Percentiles rank a stretch among this genome's conserved stretches.
Conservation (phyloP, 768 basidiomycete genomes). For the Boletus barrowsii region DNA sequence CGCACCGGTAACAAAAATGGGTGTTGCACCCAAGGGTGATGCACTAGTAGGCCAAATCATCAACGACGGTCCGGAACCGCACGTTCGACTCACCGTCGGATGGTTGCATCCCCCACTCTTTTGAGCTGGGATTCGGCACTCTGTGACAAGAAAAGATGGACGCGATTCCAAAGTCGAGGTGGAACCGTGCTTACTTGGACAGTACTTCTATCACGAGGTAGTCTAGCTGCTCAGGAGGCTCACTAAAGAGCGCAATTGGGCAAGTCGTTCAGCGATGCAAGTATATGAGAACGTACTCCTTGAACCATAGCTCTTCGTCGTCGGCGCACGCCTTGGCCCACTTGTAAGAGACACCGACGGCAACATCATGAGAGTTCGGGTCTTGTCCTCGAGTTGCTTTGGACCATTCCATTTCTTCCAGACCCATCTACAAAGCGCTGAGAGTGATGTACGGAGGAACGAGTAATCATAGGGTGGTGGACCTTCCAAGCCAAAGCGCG, state of each 20-base stretch:
- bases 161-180: not conserved
- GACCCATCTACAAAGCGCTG: constrained; percentile 54
- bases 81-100: constrained; percentile 46
- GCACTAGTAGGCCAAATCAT: constrained; percentile 35
- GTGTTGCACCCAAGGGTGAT: constrained; percentile 51
- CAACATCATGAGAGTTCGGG: constrained; percentile 90
- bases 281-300: too few relatives aligned
- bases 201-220: constrained; percentile 60
- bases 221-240: constrained; percentile 32
- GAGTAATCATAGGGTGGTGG: too few relatives aligned
- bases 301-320: constrained; percentile 46
- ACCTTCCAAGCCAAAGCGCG: too few relatives aligned
- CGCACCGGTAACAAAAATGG: constrained; percentile 55
- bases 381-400: constrained; percentile 89
- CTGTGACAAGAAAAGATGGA: constrained; percentile 17
- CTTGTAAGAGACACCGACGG: constrained; percentile 65
- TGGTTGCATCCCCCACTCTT: constrained; percentile 57
- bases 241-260: too few relatives aligned
- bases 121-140: constrained; percentile 46
- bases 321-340: constrained; percentile 84
- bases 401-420: constrained; percentile 96
- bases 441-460: not conserved
- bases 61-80: not conserved
- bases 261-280: too few relatives aligned
- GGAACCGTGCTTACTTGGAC: constrained; percentile 43